Evolutionary conservation across 306 rosid species (phyloP).

Genomic region (Sicyos baderoa): DNA sequence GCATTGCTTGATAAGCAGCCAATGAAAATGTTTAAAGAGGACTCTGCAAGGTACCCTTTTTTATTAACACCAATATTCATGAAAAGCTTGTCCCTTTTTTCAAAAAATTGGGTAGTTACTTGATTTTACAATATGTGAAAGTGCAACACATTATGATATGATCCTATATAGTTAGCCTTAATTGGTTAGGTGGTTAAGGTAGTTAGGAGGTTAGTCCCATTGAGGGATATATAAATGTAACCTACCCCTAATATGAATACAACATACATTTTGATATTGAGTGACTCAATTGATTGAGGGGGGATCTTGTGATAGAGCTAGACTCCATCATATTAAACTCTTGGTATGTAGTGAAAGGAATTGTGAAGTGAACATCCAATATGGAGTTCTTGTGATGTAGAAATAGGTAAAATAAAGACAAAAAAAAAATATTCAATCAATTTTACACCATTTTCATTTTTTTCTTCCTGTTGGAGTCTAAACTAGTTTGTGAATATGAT

Average conservation of each 20-base stretch:
- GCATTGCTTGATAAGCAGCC: conserved; percentile 94
- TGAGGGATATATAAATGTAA: too few species aligned
- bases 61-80: not conserved
- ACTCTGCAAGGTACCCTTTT: conserved; percentile 65
- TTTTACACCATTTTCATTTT: not conserved
- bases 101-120: not conserved
- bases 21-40: conserved; percentile 80
- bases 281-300: too few species aligned
- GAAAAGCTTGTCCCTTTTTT: not conserved
- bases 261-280: too few species aligned
- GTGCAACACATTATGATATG: not conserved
- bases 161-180: too few species aligned
- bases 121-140: not conserved
- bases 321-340: too few species aligned
- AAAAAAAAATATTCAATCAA: not conserved
- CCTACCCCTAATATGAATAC: too few species aligned
- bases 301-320: too few species aligned
- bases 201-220: too few species aligned
- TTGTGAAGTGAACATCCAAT: not conserved
- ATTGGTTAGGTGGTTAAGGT: too few species aligned
- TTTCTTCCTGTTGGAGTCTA: not conserved
- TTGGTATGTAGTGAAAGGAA: not conserved
- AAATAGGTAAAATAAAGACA: not conserved
- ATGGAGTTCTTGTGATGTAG: not conserved
- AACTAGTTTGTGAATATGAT: conserved; percentile 6